Conservation (phyloP, 2,329 filamentous ascomycete genomes). For the Hypomyces rosellus region DNA sequence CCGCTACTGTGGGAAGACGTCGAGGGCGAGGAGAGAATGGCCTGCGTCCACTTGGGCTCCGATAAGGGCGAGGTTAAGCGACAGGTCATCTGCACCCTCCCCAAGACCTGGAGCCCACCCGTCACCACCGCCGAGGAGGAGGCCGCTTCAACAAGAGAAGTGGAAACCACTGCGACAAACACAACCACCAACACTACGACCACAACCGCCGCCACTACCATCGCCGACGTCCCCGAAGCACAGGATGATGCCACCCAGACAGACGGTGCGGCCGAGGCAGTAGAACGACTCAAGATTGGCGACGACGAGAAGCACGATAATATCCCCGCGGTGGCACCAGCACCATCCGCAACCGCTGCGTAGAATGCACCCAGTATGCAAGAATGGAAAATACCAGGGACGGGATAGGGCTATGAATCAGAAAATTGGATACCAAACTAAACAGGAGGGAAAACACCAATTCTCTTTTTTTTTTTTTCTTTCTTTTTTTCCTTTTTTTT, state of each 20-base stretch:
- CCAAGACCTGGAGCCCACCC: conserved; percentile 29
- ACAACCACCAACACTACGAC: conserved; percentile 8
- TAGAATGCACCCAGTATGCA: neutral
- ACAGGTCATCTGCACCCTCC: conserved; percentile 46
- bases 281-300: conserved; percentile 28
- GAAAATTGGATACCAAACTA: too few species aligned
- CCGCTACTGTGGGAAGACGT: conserved; percentile 53
- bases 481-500: too few species aligned
- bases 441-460: too few species aligned
- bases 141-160: neutral
- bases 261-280: conserved; percentile 22
- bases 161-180: conserved; percentile 8
- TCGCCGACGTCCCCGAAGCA: conserved; percentile 5
- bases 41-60: conserved; percentile 49
- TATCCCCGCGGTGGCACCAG: conserved; percentile 1
- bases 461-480: too few species aligned
- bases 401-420: too few species aligned
- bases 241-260: conserved; percentile 23
- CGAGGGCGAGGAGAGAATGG: conserved; percentile 38
- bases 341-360: conserved; percentile 1
- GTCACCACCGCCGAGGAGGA: conserved; percentile 3
- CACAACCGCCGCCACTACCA: conserved; percentile 1
- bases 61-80: conserved; percentile 37
- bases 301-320: conserved; percentile 18
- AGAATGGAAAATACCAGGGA: neutral